Evolutionary conservation across 768 basidiomycete species (phyloP).

Genomic region (Lyophyllum decastes): DNA sequence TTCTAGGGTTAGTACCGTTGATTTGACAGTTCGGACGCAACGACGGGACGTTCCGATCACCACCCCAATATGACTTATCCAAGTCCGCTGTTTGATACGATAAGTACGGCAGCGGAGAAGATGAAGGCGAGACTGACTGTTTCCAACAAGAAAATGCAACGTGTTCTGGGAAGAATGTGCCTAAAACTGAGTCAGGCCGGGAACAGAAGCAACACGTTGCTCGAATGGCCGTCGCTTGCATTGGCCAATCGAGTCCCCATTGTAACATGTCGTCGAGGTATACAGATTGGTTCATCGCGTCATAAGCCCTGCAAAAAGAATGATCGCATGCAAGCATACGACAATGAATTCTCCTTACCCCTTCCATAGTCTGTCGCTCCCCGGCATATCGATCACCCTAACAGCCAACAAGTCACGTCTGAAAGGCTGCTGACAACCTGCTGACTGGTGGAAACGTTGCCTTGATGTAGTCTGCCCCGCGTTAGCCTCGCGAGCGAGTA

Average conservation of each 20-base stretch:
- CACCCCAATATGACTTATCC: conserved; percentile 89
- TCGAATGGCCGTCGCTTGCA: conserved; percentile 59
- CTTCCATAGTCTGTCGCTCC: conserved; percentile 82
- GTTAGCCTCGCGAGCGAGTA: conserved; percentile 2
- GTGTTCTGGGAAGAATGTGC: conserved; percentile 77
- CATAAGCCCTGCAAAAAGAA: conserved; percentile 58
- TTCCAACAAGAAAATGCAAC: conserved; percentile 77
- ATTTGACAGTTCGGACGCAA: conserved; percentile 79
- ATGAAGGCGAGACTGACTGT: conserved; percentile 40
- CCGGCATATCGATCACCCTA: conserved; percentile 91
- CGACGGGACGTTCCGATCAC: conserved; percentile 73
- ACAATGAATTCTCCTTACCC: conserved; percentile 40
- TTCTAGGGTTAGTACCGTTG: conserved; percentile 80
- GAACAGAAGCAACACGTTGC: not conserved
- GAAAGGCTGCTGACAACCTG: not conserved
- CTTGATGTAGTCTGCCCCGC: conserved; percentile 76
- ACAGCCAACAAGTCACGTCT: conserved; percentile 5
- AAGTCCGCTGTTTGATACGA: conserved; percentile 40
- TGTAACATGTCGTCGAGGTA: conserved; percentile 92
- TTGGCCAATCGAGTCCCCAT: conserved; percentile 92
- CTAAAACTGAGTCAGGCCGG: conserved; percentile 36
- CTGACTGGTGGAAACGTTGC: conserved; percentile 81
- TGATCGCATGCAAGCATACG: not conserved
- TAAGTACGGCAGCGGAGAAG: conserved; percentile 2
- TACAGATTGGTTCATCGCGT: conserved; percentile 80